phyloP scores from a whole-genome alignment of 1,284 basidiomycete species.

The Fomitopsis palustris region DNA sequence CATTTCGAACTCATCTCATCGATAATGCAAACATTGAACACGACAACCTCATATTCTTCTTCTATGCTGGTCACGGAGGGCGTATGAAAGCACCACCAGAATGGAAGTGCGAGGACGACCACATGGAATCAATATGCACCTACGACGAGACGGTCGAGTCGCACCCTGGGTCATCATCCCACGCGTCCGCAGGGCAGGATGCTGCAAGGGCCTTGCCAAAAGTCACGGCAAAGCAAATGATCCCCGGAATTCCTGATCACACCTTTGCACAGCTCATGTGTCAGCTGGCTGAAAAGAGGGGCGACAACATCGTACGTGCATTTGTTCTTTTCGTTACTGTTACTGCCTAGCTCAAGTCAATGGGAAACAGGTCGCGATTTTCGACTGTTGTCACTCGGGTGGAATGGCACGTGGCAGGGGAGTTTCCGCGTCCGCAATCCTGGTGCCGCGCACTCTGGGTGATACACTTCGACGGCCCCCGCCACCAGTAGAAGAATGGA shows the following conservation, averaged over 20 bases:
- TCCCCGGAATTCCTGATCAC: slow-evolving; percentile 5
- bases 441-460: not conserved
- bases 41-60: slow-evolving; percentile 3
- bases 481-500: not conserved
- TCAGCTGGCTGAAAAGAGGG: slow-evolving; percentile 1
- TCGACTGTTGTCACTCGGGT: not conserved
- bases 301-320: slow-evolving; percentile 8
- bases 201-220: too few relatives aligned
- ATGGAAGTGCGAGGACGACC: not conserved
- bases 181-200: not conserved
- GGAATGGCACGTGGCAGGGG: not conserved
- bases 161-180: too few relatives aligned
- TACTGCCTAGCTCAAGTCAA: not conserved
- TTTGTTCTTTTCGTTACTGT: too few relatives aligned
- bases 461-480: not conserved
- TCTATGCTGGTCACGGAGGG: slow-evolving; percentile 7
- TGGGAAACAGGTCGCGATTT: slow-evolving; percentile 1
- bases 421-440: too few relatives aligned
- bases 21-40: not conserved
- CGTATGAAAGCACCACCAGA: not conserved
- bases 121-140: slow-evolving; percentile 8
- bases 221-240: too few relatives aligned
- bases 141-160: not conserved
- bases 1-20: not conserved
- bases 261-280: slow-evolving; percentile 5